Evolutionary conservation across 495 filamentous ascomycete species (phyloP), one percentile per base, ranked within the genome.

Genomic region (Penicillium odoratum): DNA sequence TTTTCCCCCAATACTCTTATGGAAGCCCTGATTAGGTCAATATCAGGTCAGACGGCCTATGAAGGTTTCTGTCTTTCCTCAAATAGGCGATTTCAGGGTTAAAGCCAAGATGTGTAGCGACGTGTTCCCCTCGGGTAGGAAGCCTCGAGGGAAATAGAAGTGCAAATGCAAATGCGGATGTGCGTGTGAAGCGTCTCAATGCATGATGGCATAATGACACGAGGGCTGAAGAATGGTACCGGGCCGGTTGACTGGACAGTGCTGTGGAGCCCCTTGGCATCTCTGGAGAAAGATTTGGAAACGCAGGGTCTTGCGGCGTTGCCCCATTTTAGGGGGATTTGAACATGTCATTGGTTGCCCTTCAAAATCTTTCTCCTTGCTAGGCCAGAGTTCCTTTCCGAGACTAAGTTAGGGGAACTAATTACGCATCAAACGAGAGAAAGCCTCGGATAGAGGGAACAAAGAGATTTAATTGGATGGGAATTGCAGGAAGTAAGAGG

Each of bases 201-300:
- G 56, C 51, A 59, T 59, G 51, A 55, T 59, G 51, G 34, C 51
- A 59, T 55, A 28, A 53, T 46, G 57, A 55, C 57, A 59, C 51
- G 51, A 58, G 56, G 33, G 31, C 31, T 31, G 45, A 33, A 49
- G 38, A 44, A 46, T 36, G 11, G 45, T 28, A 54, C 57, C 57
- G 57, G 48, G 18, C 51, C 57, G 51, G 57, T 18, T 21, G 51
- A 50, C 53, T 29, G 21, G 21, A 21, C 21, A 21, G 21, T 21
- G 21, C 21, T 21, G 48, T 51, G 30, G 48, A 51, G 28, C 4
- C 16, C 28, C 46, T 48, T 48, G 46, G 48, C 48, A 51, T 36
- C 31, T 36, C 48, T 40, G 31, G 48, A 51, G 48, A 36, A 40
- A 51, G 34, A 36, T 36, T 36, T 51, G 48, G 48, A 28, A 51